A percentile compares a stretch with the other conserved stretches of the same genome.
These are phyloP conservation scores for Cucurbita ficifolia DNA, from an alignment of 306 rosid genomes.

Conservation along the genomic window DNA sequence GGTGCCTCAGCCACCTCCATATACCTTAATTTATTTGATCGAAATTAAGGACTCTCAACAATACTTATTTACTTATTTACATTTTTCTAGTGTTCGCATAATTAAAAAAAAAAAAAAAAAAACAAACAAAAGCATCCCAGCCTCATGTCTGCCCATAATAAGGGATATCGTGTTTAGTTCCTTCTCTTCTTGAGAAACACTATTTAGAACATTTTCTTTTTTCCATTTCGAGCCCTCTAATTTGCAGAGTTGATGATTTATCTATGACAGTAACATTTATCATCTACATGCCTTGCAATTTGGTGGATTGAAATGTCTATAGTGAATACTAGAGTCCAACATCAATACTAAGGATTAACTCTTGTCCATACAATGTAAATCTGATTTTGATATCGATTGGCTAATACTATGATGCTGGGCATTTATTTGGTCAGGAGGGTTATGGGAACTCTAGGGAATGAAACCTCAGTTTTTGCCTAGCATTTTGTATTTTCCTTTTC, in stretches of 20 bases:
- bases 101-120: background rate
- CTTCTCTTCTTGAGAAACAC: background rate
- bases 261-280: too few species aligned
- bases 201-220: background rate
- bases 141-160: background rate
- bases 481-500: background rate
- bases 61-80: background rate
- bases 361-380: too few species aligned
- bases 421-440: too few species aligned
- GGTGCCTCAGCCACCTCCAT: background rate
- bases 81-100: background rate
- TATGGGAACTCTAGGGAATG: too few species aligned
- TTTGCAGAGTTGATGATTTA: background rate
- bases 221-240: background rate
- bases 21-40: background rate
- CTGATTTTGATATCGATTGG: too few species aligned
- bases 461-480: background rate
- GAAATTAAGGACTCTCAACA: background rate
- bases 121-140: too few species aligned
- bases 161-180: background rate
- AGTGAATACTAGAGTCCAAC: too few species aligned
- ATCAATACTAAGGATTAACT: too few species aligned
- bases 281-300: too few species aligned
- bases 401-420: too few species aligned
- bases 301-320: too few species aligned